Percentiles rank a stretch among this genome's conserved stretches.
These are phyloP conservation scores for Podospora australis DNA, from an alignment of 495 filamentous ascomycete genomes.

Conservation along the genomic window DNA sequence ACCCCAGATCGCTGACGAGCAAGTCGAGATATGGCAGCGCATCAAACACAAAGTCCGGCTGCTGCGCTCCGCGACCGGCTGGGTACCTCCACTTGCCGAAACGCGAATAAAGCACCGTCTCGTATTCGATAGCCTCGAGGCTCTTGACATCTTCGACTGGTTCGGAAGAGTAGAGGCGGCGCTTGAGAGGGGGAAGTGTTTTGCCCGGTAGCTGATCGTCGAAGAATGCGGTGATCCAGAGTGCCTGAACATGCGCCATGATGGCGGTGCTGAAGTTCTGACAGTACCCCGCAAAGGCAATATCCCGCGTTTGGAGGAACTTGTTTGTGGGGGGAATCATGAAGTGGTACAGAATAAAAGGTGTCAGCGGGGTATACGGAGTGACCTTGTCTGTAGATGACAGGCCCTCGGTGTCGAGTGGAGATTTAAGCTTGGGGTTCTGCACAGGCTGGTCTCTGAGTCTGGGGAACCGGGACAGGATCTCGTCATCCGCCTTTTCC, in stretches of 20 bases:
- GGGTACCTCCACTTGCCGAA: conserved; percentile 67
- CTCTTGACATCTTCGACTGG: conserved; percentile 12
- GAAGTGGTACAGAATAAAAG: conserved; percentile 57
- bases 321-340: conserved; percentile 55
- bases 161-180: not conserved
- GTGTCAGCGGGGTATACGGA: conserved; percentile 31
- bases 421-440: conserved; percentile 38
- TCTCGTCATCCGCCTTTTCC: conserved; percentile 54
- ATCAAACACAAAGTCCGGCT: conserved; percentile 72
- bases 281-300: conserved; percentile 62
- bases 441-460: conserved; percentile 42
- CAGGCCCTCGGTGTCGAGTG: conserved; percentile 33
- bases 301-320: conserved; percentile 47
- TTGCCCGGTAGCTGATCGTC: conserved; percentile 29
- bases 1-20: conserved; percentile 59
- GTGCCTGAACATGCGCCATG: conserved; percentile 58
- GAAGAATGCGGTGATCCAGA: conserved; percentile 66
- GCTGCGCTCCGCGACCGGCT: conserved; percentile 54
- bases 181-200: conserved; percentile 10
- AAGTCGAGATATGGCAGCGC: conserved; percentile 71
- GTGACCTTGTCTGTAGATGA: conserved; percentile 27
- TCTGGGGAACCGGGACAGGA: conserved; percentile 59
- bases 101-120: conserved; percentile 58
- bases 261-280: conserved; percentile 58
- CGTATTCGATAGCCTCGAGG: conserved; percentile 33